A percentile compares a stretch with the other conserved stretches of the same genome.
phyloP scores from a whole-genome alignment of 257 asterid genomes.

The Handroanthus guayacan region DNA sequence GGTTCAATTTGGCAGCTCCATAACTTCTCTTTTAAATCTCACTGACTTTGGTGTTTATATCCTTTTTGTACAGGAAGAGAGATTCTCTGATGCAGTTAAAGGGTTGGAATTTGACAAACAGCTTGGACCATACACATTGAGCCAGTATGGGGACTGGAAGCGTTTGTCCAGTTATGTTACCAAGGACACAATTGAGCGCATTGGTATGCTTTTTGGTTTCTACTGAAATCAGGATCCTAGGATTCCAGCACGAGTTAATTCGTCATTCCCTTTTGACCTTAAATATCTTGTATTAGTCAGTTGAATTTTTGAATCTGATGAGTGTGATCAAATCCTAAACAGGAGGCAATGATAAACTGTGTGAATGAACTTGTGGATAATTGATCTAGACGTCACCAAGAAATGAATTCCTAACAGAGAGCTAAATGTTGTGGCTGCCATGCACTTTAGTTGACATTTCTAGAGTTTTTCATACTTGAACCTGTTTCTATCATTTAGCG shows the following conservation, averaged over 20 bases:
- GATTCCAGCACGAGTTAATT: conserved; percentile 10
- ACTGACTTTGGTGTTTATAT: conserved; percentile 4
- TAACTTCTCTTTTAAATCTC: conserved; percentile 9
- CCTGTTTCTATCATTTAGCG: conserved; percentile 16
- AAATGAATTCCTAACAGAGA: conserved; percentile 13
- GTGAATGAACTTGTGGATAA: conserved; percentile 19
- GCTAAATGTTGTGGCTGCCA: conserved; percentile 9
- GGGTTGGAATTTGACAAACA: conserved; percentile 84
- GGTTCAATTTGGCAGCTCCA: conserved; percentile 18
- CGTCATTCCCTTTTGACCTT: neutral
- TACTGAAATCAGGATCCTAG: conserved; percentile 2
- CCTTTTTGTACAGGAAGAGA: conserved; percentile 61
- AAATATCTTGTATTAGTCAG: conserved; percentile 7
- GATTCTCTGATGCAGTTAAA: conserved; percentile 77
- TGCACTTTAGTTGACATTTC: conserved; percentile 5
- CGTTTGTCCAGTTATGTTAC: conserved; percentile 78
- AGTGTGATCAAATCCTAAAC: conserved; percentile 19
- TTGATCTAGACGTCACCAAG: conserved; percentile 2
- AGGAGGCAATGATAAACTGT: conserved; percentile 3
- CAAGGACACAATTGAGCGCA: conserved; percentile 63
- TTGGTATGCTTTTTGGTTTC: conserved; percentile 57
- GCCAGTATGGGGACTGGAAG: conserved; percentile 79
- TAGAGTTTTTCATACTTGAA: conserved; percentile 21
- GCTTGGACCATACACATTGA: conserved; percentile 83
- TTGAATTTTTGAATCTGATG: conserved; percentile 18